Percentiles rank a stretch among this genome's conserved stretches.
These are phyloP conservation scores for Auriscalpium microsporum DNA, from an alignment of 768 basidiomycete species.

Conservation along the genomic window DNA sequence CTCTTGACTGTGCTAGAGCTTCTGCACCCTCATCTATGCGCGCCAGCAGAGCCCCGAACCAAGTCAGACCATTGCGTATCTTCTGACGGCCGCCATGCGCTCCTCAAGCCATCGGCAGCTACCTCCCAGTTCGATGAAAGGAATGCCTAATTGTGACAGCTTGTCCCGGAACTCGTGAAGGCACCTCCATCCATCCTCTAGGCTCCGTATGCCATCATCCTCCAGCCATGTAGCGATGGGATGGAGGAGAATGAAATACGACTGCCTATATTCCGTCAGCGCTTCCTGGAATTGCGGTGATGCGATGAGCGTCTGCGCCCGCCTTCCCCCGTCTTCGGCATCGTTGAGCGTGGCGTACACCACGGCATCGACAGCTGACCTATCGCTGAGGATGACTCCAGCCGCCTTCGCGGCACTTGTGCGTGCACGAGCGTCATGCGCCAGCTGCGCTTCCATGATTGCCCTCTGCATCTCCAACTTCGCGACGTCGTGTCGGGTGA, in stretches of 20 bases:
- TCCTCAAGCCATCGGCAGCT: constrained; percentile 2
- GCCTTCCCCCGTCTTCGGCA: constrained; percentile 27
- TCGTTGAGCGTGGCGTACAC: constrained; percentile 51
- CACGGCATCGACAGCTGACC: constrained; percentile 58
- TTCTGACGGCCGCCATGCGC: background rate
- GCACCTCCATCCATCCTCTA: constrained; percentile 35
- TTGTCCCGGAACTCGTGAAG: background rate
- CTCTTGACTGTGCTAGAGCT: too few species aligned
- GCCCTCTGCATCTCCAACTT: constrained; percentile 52
- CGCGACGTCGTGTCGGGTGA: constrained; percentile 41
- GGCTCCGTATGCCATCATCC: constrained; percentile 54
- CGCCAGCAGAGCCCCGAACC: too few species aligned
- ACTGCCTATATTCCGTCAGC: constrained; percentile 34
- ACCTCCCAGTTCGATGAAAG: background rate
- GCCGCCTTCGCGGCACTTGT: constrained; percentile 10
- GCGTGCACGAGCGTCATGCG: constrained; percentile 29
- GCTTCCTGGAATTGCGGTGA: constrained; percentile 33
- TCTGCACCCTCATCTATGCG: too few species aligned
- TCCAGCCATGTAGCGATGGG: constrained; percentile 52
- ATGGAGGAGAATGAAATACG: constrained; percentile 45
- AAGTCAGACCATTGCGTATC: background rate
- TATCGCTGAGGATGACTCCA: constrained; percentile 43
- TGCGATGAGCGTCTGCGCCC: constrained; percentile 25
- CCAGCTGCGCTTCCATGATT: constrained; percentile 50
- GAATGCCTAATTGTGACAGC: background rate